phyloP scores from a whole-genome alignment of 345 rosid genomes.

The Hibiscus syriacus region DNA sequence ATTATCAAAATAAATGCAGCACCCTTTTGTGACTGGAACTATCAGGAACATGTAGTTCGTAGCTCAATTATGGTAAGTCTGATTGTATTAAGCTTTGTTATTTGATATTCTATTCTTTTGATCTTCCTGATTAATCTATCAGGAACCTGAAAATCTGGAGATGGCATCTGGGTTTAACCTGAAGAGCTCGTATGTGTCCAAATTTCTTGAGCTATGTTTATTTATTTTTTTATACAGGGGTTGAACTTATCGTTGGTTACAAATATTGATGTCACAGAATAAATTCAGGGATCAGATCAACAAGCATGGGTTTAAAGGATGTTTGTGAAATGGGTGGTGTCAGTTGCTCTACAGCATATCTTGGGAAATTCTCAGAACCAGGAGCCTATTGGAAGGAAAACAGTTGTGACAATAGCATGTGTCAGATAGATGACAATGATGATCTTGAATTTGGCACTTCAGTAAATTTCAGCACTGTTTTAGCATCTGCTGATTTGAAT shows the following conservation, averaged over 20 bases:
- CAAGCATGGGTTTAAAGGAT: slow-evolving; percentile 68
- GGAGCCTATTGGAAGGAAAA: slow-evolving; percentile 37
- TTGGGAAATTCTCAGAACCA: slow-evolving; percentile 34
- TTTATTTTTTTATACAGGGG: not conserved
- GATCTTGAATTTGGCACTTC: slow-evolving; percentile 50
- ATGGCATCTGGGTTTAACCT: slow-evolving; percentile 37
- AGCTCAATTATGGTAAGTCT: slow-evolving; percentile 47
- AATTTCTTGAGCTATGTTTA: slow-evolving; percentile 3
- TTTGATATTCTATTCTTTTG: slow-evolving; percentile 16
- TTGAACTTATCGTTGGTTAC: slow-evolving; percentile 13
- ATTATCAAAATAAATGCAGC: slow-evolving; percentile 44
- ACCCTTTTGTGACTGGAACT: slow-evolving; percentile 70
- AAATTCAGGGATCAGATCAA: slow-evolving; percentile 46
- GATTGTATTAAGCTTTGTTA: slow-evolving; percentile 3
- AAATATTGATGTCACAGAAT: slow-evolving; percentile 32
- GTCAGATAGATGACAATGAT: slow-evolving; percentile 68
- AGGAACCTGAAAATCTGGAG: slow-evolving; percentile 50
- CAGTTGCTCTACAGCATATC: slow-evolving; percentile 41
- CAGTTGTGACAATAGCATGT: slow-evolving; percentile 57
- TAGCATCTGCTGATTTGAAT: slow-evolving; percentile 49
- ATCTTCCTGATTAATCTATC: slow-evolving; percentile 19
- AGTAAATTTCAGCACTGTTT: slow-evolving; percentile 34
- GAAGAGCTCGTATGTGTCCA: slow-evolving; percentile 52
- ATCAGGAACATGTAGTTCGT: slow-evolving; percentile 38
- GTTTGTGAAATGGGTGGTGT: slow-evolving; percentile 57